Evolutionary conservation across 768 basidiomycete species (phyloP).

Genomic region (Lactarius trivialis): DNA sequence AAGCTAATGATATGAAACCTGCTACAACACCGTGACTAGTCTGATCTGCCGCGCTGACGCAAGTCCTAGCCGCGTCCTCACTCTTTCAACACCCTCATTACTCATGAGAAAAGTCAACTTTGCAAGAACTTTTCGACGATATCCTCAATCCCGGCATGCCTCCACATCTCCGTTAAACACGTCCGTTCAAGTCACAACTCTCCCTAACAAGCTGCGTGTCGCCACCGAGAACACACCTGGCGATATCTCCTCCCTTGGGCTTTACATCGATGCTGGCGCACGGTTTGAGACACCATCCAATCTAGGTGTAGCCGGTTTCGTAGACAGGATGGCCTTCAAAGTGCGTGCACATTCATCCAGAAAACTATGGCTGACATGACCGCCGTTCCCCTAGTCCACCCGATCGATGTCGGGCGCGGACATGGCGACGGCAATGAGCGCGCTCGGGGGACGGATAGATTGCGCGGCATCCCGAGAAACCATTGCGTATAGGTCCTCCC

Average conservation of each 20-base stretch:
- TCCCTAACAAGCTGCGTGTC: conserved; percentile 87
- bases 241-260: conserved; percentile 89
- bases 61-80: not conserved
- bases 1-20: no score
- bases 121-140: conserved; percentile 10
- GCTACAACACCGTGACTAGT: no score
- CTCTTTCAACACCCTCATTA: not conserved
- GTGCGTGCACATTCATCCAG: conserved; percentile 35
- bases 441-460: conserved; percentile 85
- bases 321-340: conserved; percentile 97
- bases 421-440: conserved; percentile 77
- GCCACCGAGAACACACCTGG: conserved; percentile 88
- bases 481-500: conserved; percentile 97
- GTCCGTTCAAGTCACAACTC: conserved; percentile 65
- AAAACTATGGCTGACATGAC: conserved; percentile 2
- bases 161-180: conserved; percentile 23
- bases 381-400: conserved; percentile 52
- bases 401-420: conserved; percentile 59
- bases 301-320: conserved; percentile 82
- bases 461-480: conserved; percentile 88
- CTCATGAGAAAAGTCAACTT: conserved; percentile 18
- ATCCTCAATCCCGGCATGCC: conserved; percentile 11
- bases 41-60: no score
- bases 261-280: conserved; percentile 91
- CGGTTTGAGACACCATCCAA: conserved; percentile 76